Evolutionary conservation across 2,329 filamentous ascomycete genomes (phyloP).

Genomic region (Lecanicillium sp.): DNA sequence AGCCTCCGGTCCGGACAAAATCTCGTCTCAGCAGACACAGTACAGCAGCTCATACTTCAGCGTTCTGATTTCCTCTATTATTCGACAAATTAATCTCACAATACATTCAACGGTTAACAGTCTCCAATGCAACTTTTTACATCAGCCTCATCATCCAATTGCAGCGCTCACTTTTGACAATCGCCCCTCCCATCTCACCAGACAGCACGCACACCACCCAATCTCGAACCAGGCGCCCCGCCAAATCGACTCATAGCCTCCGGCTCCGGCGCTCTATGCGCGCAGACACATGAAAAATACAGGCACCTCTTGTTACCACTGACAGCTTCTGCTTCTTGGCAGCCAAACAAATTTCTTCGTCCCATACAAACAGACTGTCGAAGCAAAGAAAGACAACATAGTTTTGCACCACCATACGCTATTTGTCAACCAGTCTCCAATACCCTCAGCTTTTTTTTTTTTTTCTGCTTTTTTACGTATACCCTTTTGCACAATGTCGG

Average conservation of each 20-base stretch:
- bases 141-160: too few species aligned
- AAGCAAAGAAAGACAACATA: too few species aligned
- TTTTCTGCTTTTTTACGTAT: constrained; percentile 4
- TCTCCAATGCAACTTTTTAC: too few species aligned
- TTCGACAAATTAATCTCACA: too few species aligned
- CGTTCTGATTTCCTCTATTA: too few species aligned
- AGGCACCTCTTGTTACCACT: not conserved
- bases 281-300: constrained; percentile 3
- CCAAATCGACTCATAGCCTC: constrained; percentile 10
- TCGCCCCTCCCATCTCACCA: too few species aligned
- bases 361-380: not conserved
- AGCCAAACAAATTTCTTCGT: not conserved
- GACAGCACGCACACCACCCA: not conserved
- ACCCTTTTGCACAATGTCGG: constrained; percentile 11
- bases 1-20: too few species aligned
- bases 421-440: not conserved
- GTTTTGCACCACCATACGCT: too few species aligned
- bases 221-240: not conserved
- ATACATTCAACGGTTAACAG: too few species aligned
- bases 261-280: constrained; percentile 3
- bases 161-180: constrained; percentile 3
- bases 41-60: too few species aligned
- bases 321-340: not conserved
- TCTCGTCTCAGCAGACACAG: too few species aligned
- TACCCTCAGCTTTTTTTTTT: not conserved